Evolutionary conservation across 331 rosid genomes (phyloP), one percentile per base, ranked within the genome.

Genomic region (Acacia pycnantha): DNA sequence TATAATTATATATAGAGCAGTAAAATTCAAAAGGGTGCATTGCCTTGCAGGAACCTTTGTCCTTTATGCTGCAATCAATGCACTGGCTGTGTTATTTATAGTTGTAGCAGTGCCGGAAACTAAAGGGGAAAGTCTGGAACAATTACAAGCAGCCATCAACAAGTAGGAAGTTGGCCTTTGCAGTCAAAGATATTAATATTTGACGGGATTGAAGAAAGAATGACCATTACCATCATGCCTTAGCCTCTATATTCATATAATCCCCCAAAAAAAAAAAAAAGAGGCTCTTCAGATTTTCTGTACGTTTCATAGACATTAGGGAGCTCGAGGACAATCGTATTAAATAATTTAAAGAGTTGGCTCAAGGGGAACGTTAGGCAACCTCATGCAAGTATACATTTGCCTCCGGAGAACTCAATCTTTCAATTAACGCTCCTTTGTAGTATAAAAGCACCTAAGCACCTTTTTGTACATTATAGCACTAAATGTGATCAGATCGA

Each of bases 91-190:
- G 77, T 37, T 89, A 86, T 95, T 95, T 84, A 87, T 95, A 75
- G 70, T 76, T 79, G 35, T 77, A 16, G 85, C 62, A 15, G 98
- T 95, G 65, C 98, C 98, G 22, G 97, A 93, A 87, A 95, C 98
- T 35, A 95, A 93, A 82, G 97, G 97, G 40, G 90, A 86, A 81
- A 90, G 97, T 81, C 88, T 95, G 84, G 99, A 95, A 90, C 89
- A 93, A 84, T 79, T 95, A 83, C 98, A 95, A 90, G 93, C 93
- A 74, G 88, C 86, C 65, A 92, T 95, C 77, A 95, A 88, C 70
- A 84, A 26, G 13, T 93, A 88, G 77, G 53, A 41, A 61, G 56
- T 35, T 12, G 65, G 51, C 43, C 61, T 66, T 81, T 26, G 74
- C 50, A 3, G 53, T n/a, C 1, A 33, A 8, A 24, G 8, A 35